Evolutionary conservation across 1,139 yeast species (phyloP).

Genomic region (Hemisphaericaspora subhashii): DNA sequence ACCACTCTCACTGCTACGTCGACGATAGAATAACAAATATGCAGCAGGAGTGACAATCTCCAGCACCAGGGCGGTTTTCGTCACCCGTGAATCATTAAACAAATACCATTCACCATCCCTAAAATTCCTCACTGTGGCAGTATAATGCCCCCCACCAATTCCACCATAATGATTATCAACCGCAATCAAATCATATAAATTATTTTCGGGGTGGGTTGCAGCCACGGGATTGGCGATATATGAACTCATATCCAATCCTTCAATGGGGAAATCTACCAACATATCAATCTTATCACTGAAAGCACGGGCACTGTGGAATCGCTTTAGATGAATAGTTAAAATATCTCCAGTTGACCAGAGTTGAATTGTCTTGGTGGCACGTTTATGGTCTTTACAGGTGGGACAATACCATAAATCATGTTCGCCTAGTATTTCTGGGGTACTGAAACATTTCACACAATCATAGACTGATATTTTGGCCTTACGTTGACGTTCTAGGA

Average conservation of each 20-base stretch:
- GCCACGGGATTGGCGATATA: slow-evolving; percentile 46
- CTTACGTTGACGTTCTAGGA: slow-evolving; percentile 39
- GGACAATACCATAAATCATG: slow-evolving; percentile 97
- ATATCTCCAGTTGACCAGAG: slow-evolving; percentile 92
- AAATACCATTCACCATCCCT: slow-evolving; percentile 83
- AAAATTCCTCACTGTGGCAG: slow-evolving; percentile 83
- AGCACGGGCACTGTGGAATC: slow-evolving; percentile 84
- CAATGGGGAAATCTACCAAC: slow-evolving; percentile 84
- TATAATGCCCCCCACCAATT: slow-evolving; percentile 96
- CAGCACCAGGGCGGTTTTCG: slow-evolving; percentile 55
- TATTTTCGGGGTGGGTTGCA: slow-evolving; percentile 28
- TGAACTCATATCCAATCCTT: slow-evolving; percentile 69
- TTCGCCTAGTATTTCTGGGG: slow-evolving; percentile 82
- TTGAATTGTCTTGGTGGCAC: slow-evolving; percentile 89
- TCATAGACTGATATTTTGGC: slow-evolving; percentile 66
- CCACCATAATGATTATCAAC: slow-evolving; percentile 98
- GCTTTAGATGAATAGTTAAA: slow-evolving; percentile 81
- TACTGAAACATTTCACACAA: slow-evolving; percentile 73
- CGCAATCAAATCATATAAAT: slow-evolving; percentile 79
- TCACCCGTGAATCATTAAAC: slow-evolving; percentile 83
- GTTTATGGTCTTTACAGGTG: slow-evolving; percentile 80
- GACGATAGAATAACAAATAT: slow-evolving; percentile 79
- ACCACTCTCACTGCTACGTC: slow-evolving; percentile 33
- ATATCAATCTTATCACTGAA: slow-evolving; percentile 89
- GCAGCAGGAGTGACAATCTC: slow-evolving; percentile 80